These are phyloP conservation scores for Lecanoromycetidae sp. DNA, from an alignment of 2,329 filamentous ascomycete genomes.

Conservation along the genomic window DNA sequence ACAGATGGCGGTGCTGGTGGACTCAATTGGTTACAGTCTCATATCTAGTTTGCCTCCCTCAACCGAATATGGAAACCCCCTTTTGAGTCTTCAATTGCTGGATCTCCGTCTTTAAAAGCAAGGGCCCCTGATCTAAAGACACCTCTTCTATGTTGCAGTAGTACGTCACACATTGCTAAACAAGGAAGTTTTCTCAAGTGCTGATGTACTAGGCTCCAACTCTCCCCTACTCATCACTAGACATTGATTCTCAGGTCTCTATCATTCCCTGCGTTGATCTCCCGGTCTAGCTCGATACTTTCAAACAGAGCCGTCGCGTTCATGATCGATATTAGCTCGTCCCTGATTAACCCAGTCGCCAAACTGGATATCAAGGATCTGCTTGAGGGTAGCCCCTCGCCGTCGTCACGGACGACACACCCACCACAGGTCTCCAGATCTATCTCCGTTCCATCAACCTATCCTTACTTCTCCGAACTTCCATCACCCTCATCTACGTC, in stretches of 20 bases:
- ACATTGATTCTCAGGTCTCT: too few relatives aligned
- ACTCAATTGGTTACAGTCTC: slow-evolving; percentile 5
- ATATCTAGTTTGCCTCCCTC: not conserved
- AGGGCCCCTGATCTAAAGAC: too few relatives aligned
- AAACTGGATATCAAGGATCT: slow-evolving; percentile 94
- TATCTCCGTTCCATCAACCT: slow-evolving; percentile 5
- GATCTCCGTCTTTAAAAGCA: not conserved
- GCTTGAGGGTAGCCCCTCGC: slow-evolving; percentile 48
- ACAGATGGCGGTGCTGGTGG: not conserved
- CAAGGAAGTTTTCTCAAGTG: too few relatives aligned
- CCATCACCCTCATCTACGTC: slow-evolving; percentile 19
- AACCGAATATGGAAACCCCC: slow-evolving; percentile 3
- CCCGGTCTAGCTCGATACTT: too few relatives aligned
- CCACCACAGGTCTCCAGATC: slow-evolving; percentile 7
- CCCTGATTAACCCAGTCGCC: slow-evolving; percentile 36
- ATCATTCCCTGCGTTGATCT: too few relatives aligned
- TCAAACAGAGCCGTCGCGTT: slow-evolving; percentile 7
- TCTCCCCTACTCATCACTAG: too few relatives aligned
- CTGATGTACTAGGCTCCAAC: too few relatives aligned
- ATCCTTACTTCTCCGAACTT: not conserved
- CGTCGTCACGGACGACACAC: slow-evolving; percentile 16
- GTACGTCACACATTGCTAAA: too few relatives aligned
- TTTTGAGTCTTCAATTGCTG: not conserved
- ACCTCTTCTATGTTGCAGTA: too few relatives aligned
- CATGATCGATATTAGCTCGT: slow-evolving; percentile 14